Percentiles rank a stretch among this genome's conserved stretches.
These are phyloP conservation scores for Colletotrichum spinosum DNA, from an alignment of 2,329 filamentous ascomycete genomes.

Conservation along the genomic window DNA sequence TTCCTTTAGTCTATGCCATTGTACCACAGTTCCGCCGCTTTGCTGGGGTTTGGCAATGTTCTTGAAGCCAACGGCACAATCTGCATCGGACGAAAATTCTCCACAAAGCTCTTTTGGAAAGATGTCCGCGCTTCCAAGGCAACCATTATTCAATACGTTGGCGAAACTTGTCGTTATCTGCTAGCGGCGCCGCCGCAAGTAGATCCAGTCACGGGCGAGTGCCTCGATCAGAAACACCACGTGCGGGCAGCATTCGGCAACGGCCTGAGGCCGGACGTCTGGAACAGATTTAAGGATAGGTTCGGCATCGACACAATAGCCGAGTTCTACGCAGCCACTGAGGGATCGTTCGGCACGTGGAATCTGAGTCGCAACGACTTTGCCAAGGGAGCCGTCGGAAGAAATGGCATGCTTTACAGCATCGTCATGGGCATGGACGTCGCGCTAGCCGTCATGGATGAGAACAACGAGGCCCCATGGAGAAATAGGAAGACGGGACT, in stretches of 20 bases:
- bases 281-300: conserved; percentile 84
- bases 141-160: conserved; percentile 87
- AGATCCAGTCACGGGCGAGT: conserved; percentile 73
- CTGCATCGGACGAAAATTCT: conserved; percentile 82
- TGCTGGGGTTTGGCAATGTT: conserved; percentile 75
- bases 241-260: conserved; percentile 87
- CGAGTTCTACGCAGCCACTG: conserved; percentile 86
- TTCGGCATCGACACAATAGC: conserved; percentile 80
- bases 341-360: conserved; percentile 76
- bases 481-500: conserved; percentile 78
- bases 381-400: conserved; percentile 81
- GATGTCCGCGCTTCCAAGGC: conserved; percentile 78
- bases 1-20: conserved; percentile 80
- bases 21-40: conserved; percentile 83
- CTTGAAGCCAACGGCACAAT: conserved; percentile 73
- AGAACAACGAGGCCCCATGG: conserved; percentile 73
- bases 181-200: conserved; percentile 73
- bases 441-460: conserved; percentile 77
- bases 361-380: conserved; percentile 81
- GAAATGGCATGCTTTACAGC: conserved; percentile 72
- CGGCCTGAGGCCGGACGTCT: conserved; percentile 86
- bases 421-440: conserved; percentile 62
- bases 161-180: conserved; percentile 87
- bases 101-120: conserved; percentile 79
- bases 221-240: conserved; percentile 77